Conservation (phyloP, 2,329 filamentous ascomycete genomes). For the Penicillium sp. region DNA sequence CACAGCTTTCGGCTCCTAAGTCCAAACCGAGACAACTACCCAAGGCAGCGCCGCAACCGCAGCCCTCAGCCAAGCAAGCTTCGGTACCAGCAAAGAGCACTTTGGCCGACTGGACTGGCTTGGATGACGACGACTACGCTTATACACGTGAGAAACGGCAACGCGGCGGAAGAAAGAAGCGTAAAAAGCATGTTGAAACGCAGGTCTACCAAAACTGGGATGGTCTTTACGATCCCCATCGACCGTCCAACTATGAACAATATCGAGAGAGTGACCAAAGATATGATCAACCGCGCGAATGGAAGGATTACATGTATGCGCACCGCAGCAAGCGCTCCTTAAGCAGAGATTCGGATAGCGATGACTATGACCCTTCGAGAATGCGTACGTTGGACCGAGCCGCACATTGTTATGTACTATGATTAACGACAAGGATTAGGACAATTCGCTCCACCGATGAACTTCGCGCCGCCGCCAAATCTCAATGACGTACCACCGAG, state of each 20-base stretch:
- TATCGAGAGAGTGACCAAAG: slow-evolving; percentile 82
- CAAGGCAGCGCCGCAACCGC: slow-evolving; percentile 40
- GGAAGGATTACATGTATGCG: slow-evolving; percentile 76
- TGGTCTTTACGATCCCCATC: slow-evolving; percentile 79
- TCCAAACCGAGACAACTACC: slow-evolving; percentile 61
- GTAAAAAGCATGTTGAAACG: slow-evolving; percentile 66
- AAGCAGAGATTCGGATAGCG: slow-evolving; percentile 48
- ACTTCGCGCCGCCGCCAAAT: slow-evolving; percentile 52
- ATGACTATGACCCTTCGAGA: slow-evolving; percentile 48
- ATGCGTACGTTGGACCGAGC: slow-evolving; percentile 41
- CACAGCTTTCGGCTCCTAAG: slow-evolving; percentile 61
- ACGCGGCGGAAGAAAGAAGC: slow-evolving; percentile 73
- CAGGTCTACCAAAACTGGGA: slow-evolving; percentile 72
- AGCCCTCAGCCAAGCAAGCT: slow-evolving; percentile 28
- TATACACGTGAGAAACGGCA: slow-evolving; percentile 64
- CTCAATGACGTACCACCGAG: slow-evolving; percentile 40
- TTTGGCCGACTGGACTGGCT: slow-evolving; percentile 75
- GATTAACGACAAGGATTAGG: slow-evolving; percentile 27
- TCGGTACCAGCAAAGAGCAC: slow-evolving; percentile 57
- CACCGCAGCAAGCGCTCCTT: slow-evolving; percentile 55
- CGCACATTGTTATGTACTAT: not conserved
- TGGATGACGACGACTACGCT: slow-evolving; percentile 73
- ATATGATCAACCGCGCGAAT: slow-evolving; percentile 73
- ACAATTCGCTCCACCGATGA: slow-evolving; percentile 50
- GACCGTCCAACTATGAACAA: slow-evolving; percentile 79